Evolutionary conservation across 805 yeast species (phyloP).

Genomic region (Jamesozyma gamospora): DNA sequence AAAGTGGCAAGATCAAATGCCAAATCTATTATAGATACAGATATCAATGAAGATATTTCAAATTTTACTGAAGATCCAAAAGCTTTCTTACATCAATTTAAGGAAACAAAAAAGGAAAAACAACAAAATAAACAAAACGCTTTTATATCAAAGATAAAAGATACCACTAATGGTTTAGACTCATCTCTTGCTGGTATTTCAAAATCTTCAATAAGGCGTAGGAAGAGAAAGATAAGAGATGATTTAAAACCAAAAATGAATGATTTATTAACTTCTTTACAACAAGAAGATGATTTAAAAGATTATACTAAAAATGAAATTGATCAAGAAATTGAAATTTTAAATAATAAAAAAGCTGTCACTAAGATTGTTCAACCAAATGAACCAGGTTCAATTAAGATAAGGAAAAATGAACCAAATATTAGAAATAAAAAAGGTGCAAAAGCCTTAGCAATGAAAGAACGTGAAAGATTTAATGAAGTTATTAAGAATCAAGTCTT

Average conservation of each 20-base stretch:
- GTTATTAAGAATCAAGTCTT: slow-evolving; percentile 47
- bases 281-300: slow-evolving; percentile 24
- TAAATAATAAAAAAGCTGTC: slow-evolving; percentile 1
- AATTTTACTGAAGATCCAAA: slow-evolving; percentile 30
- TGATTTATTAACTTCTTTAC: slow-evolving; percentile 49
- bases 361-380: slow-evolving; percentile 5
- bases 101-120: slow-evolving; percentile 46
- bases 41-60: slow-evolving; percentile 1
- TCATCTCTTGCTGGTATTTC: slow-evolving; percentile 41
- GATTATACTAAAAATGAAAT: slow-evolving; percentile 6
- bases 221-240: slow-evolving; percentile 53
- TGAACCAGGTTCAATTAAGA: slow-evolving; percentile 14
- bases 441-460: slow-evolving; percentile 45
- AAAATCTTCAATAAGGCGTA: slow-evolving; percentile 53
- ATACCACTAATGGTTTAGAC: slow-evolving; percentile 8
- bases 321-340: slow-evolving; percentile 7
- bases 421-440: slow-evolving; percentile 46
- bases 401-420: slow-evolving; percentile 39
- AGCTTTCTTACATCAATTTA: slow-evolving; percentile 44
- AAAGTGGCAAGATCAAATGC: slow-evolving; percentile 28
- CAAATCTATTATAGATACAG: slow-evolving; percentile 5
- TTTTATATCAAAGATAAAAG: slow-evolving; percentile 19
- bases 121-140: slow-evolving; percentile 32
- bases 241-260: slow-evolving; percentile 58
- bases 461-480: slow-evolving; percentile 46